Base-by-base conservation (phyloP, 176 grass and related monocot genomes). In the Carex pumila region DNA sequence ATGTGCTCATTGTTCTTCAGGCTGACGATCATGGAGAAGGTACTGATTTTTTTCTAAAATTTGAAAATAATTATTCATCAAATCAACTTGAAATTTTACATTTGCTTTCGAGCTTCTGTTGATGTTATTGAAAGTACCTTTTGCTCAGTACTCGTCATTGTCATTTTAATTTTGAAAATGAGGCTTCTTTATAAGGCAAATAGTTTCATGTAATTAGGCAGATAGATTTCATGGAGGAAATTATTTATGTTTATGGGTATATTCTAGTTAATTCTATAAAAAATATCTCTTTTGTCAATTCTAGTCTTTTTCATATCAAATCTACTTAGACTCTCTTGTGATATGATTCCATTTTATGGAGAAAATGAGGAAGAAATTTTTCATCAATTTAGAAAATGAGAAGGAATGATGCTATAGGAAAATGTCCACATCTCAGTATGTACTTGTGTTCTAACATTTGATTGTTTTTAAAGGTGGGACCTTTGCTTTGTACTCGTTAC, bases 21-120 rank as follows among this genome's bases (percentile, higher is more conserved):
- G 91, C 91, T 0, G 91, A 95, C 29, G 93, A 95, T 73, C 93
- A 92, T 18, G 89, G 93, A 76, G 93, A 95, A 95, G 91, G 90
- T 95, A 87, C 4, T 0, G 4, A 57, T 10, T 12, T 6, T 7
- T 7, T 45, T 29, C 45, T 50, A 30, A 49, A 21, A 1, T 74
- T 12, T 49, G 71, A 52, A 73, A 67, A 5, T 32, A 34, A 36
- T 67, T 36, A 52, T 74, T 74, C 10, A 73, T 50, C 55, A 30
- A 22, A 43, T 70, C 66, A 70, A 18, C 34, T 70, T 67, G 47
- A 25, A n/a, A 37, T 59, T 60, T 63, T 53, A 85, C 12, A 30
- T 43, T 71, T 25, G 18, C 21, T 83, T 37, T 59, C 68, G 0
- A 30, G 25, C 1, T 88, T 78, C 14, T 60, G 49, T 68, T 47